Base-by-base conservation (phyloP, 1,284 basidiomycete species). In the Anthracocystis walkeri region DNA sequence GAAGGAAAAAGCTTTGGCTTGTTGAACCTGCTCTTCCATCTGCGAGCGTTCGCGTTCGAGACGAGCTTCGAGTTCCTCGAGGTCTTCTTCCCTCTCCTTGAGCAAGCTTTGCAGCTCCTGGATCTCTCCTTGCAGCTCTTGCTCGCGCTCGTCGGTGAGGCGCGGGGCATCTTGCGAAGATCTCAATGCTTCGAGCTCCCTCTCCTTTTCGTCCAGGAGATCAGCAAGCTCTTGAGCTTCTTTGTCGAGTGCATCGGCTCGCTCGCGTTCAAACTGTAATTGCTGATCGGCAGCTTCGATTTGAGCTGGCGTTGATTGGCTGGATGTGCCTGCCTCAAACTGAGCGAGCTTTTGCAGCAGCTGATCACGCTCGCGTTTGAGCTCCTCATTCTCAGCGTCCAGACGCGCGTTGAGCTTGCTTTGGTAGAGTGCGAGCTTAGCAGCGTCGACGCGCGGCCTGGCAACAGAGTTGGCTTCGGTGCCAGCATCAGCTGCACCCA, bases 321-420 rank as follows among this genome's bases (percentile, higher is more conserved):
- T 29, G 7, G 62, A 40, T 14, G 46, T 44, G 14, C 44, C 61
- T 23, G 57, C 41, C 25, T 65, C 60, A 41, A 67, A 54, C 33
- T 60, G 56, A 14, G 62, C 62, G 27, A 76, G 50, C 57, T 65
- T 65, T 18, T 54, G 40, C 3, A 65, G 56, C 27, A 76, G 49
- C 35, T 59, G 55, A 40, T 76, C 74, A 4, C 74, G 63, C 49
- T 76, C 74, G 5, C 56, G 60, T 48, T 72, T 76, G 48, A 76
- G 69, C 57, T 72, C 65, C 11, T 68, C 69, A n/a, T 76, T 76
- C 59, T 76, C 74, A 16, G 74, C 69, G 38, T 76, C 74, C 18
- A 76, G 42, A n/a, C 69, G 61, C 0, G 69, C 69, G 29, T 76
- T 76, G 44, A 76, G 69, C 57, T 72, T 72, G 65, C 74, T 76